phyloP scores from a whole-genome alignment of 345 rosid genomes.

The Pugionium dolabratum region DNA sequence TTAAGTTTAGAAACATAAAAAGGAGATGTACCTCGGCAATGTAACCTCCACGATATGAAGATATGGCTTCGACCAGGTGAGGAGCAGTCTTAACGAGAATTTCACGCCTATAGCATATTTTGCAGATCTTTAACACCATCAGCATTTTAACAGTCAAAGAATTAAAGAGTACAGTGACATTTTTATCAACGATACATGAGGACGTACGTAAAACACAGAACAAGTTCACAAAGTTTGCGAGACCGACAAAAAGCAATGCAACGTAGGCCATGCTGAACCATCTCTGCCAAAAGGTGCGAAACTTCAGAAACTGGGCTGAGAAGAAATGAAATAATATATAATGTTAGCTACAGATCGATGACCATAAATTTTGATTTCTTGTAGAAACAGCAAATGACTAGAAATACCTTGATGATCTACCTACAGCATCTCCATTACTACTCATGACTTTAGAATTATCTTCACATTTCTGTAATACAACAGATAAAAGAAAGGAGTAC shows the following conservation, averaged over 20 bases:
- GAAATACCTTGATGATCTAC: conserved; percentile 51
- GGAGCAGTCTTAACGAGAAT: conserved; percentile 82
- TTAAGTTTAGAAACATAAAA: conserved; percentile 1
- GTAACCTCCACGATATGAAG: conserved; percentile 93
- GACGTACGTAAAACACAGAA: conserved; percentile 79
- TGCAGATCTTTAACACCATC: conserved; percentile 9
- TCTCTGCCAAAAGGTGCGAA: conserved; percentile 81
- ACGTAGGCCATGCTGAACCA: conserved; percentile 95
- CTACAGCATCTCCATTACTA: conserved; percentile 31
- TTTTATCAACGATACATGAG: conserved; percentile 8
- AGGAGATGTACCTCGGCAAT: conserved; percentile 61
- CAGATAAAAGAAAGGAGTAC: conserved; percentile 32
- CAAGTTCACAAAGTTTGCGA: conserved; percentile 91
- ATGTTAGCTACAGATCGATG: conserved; percentile 23
- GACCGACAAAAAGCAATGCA: conserved; percentile 93
- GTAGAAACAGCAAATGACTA: conserved; percentile 2
- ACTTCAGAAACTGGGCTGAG: conserved; percentile 80
- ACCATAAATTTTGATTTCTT: conserved; percentile 17
- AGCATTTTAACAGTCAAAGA: conserved; percentile 18
- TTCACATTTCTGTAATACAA: conserved; percentile 51
- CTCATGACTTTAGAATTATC: conserved; percentile 34
- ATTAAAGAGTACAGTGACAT: background rate
- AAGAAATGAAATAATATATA: conserved; percentile 19
- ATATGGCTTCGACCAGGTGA: conserved; percentile 61
- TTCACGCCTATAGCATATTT: conserved; percentile 55